phyloP scores from a whole-genome alignment of 768 basidiomycete genomes.

The Hygrophorus russula region DNA sequence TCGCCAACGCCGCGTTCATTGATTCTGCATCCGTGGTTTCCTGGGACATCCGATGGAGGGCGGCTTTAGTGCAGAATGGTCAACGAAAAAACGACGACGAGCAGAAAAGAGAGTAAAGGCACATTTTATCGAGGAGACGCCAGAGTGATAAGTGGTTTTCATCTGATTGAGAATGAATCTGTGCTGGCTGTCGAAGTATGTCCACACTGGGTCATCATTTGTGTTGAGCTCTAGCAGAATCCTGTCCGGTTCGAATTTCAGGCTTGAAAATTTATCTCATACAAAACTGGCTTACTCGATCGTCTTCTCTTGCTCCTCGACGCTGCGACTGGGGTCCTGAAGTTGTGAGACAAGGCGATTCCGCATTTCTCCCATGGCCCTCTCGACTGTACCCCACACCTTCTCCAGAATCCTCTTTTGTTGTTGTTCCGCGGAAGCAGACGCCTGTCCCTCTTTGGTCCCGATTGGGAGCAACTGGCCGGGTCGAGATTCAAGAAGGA shows the following conservation, averaged over 20 bases:
- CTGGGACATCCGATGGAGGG: conserved; percentile 29
- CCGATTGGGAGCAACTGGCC: conserved; percentile 71
- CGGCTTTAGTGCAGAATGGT: conserved; percentile 22
- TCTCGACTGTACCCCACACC: conserved; percentile 92
- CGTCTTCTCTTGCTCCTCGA: conserved; percentile 95
- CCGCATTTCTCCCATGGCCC: conserved; percentile 88
- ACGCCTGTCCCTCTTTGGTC: conserved; percentile 43
- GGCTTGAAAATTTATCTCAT: neutral
- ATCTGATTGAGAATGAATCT: conserved; percentile 73
- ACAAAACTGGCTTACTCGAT: conserved; percentile 59
- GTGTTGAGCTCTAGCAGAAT: conserved; percentile 81
- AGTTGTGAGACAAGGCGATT: conserved; percentile 65
- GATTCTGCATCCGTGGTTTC: conserved; percentile 25
- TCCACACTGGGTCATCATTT: conserved; percentile 89
- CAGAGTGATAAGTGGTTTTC: conserved; percentile 46
- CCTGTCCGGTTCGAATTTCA: conserved; percentile 26
- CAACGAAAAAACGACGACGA: neutral
- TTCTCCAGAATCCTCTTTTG: conserved; percentile 92
- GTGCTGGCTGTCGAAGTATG: conserved; percentile 91
- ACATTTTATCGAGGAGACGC: conserved; percentile 43
- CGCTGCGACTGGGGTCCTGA: conserved; percentile 63
- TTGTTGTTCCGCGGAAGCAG: conserved; percentile 50
- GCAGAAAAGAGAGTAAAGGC: conserved; percentile 6
- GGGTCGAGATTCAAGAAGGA: conserved; percentile 81
- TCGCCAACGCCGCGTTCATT: conserved; percentile 32